Base-by-base conservation (phyloP, 2,329 filamentous ascomycete genomes). In the Pseudocercospora musae region DNA sequence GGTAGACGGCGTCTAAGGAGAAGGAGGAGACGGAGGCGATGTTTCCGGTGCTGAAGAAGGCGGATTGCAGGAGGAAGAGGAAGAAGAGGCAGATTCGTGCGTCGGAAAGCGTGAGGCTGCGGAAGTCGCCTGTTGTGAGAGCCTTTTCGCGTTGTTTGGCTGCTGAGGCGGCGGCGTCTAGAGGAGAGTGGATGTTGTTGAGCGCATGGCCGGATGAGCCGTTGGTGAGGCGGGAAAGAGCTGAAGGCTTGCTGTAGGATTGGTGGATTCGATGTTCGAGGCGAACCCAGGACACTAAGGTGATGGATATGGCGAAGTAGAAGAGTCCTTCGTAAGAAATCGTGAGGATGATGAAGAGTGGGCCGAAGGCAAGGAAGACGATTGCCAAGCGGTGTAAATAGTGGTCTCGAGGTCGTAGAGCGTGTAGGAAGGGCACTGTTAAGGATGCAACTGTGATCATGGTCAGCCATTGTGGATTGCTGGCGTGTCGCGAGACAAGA, bases 311-410 rank as follows among this genome's bases (percentile, higher is more conserved):
- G 10, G 89, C 87, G 63, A 97, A 86, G 77, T 98, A 99, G 76
- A 99, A 99, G 1, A 99, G 83, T 0, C 94, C 94, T 77, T 99
- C 95, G 78, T 96, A 99, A 0, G 94, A 97, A 70, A 98, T 97
- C 7, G 93, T 96, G 56, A 99, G 85, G 71, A 99, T 94, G 73
- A 99, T 89, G 77, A 98, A 99, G 1, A 90, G 89, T 0, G 95
- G 95, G 0, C 94, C 90, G 74, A 96, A 98, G 4, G 93, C 90
- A 54, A 99, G 82, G 79, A 98, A 99, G 58, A 97, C 87, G 69
- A 96, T 86, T 68, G 93, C 84, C 3, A 99, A 81, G 23, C 93
- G 88, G 75, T 98, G 93, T 68, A 98, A 85, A 76, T 98, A 97
- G 78, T 97, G 88, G 68, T 83, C 89, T 74, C 91, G 95, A 1